Base-by-base conservation (phyloP, 306 rosid species). In the Geum urbanum region DNA sequence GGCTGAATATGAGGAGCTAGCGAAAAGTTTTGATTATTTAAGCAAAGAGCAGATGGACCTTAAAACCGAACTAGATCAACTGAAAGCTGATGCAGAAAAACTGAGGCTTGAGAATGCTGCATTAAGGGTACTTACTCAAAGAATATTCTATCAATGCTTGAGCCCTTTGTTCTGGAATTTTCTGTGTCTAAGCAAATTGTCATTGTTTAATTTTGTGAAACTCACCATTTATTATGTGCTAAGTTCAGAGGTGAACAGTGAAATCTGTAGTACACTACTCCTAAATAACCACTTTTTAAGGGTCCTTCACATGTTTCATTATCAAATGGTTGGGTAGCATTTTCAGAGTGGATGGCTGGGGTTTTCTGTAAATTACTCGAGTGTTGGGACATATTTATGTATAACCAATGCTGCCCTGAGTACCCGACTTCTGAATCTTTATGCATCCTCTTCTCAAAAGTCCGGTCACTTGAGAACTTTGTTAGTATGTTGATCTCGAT, bases 21-120 rank as follows among this genome's bases (percentile, higher is more conserved):
- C 41, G 60, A 73, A 20, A 35, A 58, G 46, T 27, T 79, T 63
- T 76, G 77, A 75, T 18, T 70, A 61, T 45, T 66, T 79, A 74
- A 57, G 60, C 13, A 27, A 19, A 32, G 83, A 70, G 72, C 72
- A 75, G 52, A 20, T 11, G 9, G 66, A 76, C 65, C 79, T 79
- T 50, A 71, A 66, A 39, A 64, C 70, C 46, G 73, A 75, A 71
- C 48, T 79, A 20, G 77, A 71, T 64, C 65, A 66, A 45, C 43
- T 75, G 54, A 70, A 71, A 70, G 73, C 8, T 37, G 40, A 66
- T 43, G 76, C 76, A 20, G 63, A 65, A 62, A 65, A 44, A 65
- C 10, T 75, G 69, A 65, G 77, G 70, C 73, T 40, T 44, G 80
- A 75, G 74, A 79, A 79, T 43, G 76, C 83, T 46, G 73, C 74